phyloP scores from a whole-genome alignment of 2,329 filamentous ascomycete species.

The Hymenotorrendiella dingleyae region DNA sequence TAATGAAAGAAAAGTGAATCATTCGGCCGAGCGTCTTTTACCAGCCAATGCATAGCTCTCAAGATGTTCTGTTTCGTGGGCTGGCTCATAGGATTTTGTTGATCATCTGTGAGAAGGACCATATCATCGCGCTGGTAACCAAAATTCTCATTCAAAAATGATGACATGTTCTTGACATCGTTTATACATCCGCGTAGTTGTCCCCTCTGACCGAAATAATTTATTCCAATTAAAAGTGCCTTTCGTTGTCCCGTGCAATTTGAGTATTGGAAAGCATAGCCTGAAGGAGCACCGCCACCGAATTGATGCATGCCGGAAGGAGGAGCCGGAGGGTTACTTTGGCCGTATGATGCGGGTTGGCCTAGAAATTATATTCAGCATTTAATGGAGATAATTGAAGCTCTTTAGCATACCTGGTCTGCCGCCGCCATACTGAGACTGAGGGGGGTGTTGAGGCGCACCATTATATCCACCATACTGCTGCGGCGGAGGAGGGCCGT shows the following conservation, averaged over 20 bases:
- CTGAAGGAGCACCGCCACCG: conserved; percentile 70
- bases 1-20: conserved; percentile 98
- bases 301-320: conserved; percentile 66
- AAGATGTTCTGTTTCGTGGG: conserved; percentile 93
- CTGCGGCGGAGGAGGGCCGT: conserved; percentile 39
- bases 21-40: conserved; percentile 86
- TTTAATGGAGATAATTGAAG: conserved; percentile 35
- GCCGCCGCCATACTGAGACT: conserved; percentile 44
- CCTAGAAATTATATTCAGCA: conserved; percentile 50
- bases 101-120: conserved; percentile 93
- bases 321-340: conserved; percentile 54
- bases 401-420: conserved; percentile 40
- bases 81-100: conserved; percentile 94
- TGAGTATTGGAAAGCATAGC: conserved; percentile 84
- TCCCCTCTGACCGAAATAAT: conserved; percentile 88
- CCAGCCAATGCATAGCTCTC: conserved; percentile 96
- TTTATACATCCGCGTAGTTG: conserved; percentile 93
- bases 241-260: conserved; percentile 83
- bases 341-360: too few relatives aligned
- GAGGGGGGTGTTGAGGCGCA: conserved; percentile 32
- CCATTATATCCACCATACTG: conserved; percentile 39
- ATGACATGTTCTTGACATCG: conserved; percentile 96
- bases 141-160: conserved; percentile 80
- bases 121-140: conserved; percentile 93
- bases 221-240: conserved; percentile 87